A percentile compares a stretch with the other conserved stretches of the same genome.
These are phyloP conservation scores for Pseudocercospora ulei DNA, from an alignment of 2,329 filamentous ascomycete species.

Conservation along the genomic window DNA sequence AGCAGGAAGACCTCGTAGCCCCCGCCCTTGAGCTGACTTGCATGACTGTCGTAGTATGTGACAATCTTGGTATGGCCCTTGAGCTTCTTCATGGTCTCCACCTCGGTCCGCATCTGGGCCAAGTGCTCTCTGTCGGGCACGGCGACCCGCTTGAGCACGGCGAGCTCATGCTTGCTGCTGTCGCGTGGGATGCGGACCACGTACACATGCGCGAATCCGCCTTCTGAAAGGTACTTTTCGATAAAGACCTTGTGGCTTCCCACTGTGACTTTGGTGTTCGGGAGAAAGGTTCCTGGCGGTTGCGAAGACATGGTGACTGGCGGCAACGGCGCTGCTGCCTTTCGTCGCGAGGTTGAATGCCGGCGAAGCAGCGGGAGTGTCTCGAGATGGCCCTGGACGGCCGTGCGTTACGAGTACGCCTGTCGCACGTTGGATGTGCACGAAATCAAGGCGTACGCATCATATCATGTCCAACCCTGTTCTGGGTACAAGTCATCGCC, in stretches of 20 bases:
- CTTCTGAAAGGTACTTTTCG: constrained; percentile 94
- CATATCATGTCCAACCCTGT: background rate
- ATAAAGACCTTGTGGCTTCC: constrained; percentile 87
- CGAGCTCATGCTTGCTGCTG: constrained; percentile 66
- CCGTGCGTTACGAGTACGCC: background rate
- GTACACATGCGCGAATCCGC: constrained; percentile 96
- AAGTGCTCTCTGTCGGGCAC: constrained; percentile 92
- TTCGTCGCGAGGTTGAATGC: background rate
- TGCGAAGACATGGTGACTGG: constrained; percentile 8
- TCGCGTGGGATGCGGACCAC: constrained; percentile 75
- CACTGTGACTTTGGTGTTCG: constrained; percentile 94
- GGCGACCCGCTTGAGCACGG: constrained; percentile 87
- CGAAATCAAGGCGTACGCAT: constrained; percentile 5
- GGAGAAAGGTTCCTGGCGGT: constrained; percentile 67
- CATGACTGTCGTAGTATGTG: constrained; percentile 96
- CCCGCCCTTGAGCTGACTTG: constrained; percentile 80
- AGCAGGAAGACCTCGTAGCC: constrained; percentile 97
- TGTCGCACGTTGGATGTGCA: background rate
- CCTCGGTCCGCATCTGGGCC: constrained; percentile 93
- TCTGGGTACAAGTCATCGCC: background rate
- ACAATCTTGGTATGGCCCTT: constrained; percentile 95
- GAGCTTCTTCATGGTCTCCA: constrained; percentile 99
- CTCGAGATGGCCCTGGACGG: constrained; percentile 2
- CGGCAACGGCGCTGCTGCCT: background rate
- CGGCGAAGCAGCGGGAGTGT: constrained; percentile 4